phyloP scores from a whole-genome alignment of 352 stramenopile species.

The Globisporangium polare region DNA sequence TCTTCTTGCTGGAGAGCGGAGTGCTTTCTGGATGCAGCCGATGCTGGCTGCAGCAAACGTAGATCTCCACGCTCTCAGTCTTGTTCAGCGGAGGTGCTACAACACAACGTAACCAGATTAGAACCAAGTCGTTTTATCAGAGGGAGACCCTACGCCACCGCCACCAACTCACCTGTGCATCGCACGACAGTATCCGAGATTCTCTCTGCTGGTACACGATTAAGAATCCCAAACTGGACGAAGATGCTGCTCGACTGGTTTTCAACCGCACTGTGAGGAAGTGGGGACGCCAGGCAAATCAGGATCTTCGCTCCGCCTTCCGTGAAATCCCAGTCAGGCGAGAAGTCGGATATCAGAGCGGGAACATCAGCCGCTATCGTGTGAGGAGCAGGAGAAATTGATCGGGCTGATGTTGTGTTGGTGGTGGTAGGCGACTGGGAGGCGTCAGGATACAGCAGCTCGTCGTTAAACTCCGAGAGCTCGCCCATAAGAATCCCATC shows the following conservation, averaged over 20 bases:
- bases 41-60: conserved; percentile 37
- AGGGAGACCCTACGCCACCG: neutral
- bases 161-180: conserved; percentile 52
- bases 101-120: conserved; percentile 2
- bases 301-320: conserved; percentile 77
- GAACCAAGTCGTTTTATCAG: neutral
- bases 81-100: conserved; percentile 40
- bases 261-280: conserved; percentile 21
- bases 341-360: conserved; percentile 76
- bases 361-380: conserved; percentile 30
- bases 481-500: conserved; percentile 9
- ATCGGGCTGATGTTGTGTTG: neutral
- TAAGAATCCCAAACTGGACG: conserved; percentile 63
- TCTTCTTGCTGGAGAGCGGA: conserved; percentile 42
- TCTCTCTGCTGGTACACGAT: conserved; percentile 44
- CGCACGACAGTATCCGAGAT: conserved; percentile 72
- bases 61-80: conserved; percentile 55
- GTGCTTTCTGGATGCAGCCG: conserved; percentile 22
- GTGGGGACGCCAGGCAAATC: conserved; percentile 60
- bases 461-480: conserved; percentile 22
- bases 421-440: neutral
- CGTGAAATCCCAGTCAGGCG: conserved; percentile 78
- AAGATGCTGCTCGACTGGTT: conserved; percentile 39
- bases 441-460: conserved; percentile 32
- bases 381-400: neutral